Base-by-base conservation (phyloP, 805 yeast genomes). In the Torulaspora indica region DNA sequence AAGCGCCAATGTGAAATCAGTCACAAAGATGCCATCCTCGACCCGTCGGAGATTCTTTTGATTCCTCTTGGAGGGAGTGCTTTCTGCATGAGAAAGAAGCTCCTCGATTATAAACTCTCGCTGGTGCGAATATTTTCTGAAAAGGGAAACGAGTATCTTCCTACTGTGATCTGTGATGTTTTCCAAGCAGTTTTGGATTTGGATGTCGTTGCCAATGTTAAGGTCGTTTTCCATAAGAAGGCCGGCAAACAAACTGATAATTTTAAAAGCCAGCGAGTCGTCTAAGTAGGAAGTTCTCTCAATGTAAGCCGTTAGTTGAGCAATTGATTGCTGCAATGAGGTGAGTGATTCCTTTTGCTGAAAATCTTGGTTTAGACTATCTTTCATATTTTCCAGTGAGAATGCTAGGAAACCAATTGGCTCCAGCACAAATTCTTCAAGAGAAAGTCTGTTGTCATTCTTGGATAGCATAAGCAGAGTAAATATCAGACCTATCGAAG, bases 71-170 rank as follows among this genome's bases (percentile, higher is more conserved):
- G 66, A 61, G 0, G 85, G 76, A 3, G 81, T 53, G 17, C 67
- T 70, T 37, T 75, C 77, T 42, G 80, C 63, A 43, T 74, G 75
- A 1, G 72, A 62, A 9, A 82, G 53, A 2, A 84, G 53, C 57
- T 87, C 93, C 42, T 75, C 75, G 6, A 85, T 53, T 4, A 87
- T 71, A 55, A 81, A 82, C 1, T 64, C 62, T 43, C 85, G 65
- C 54, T 87, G 95, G 32, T 72, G 74, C 1, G 67, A 62, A 38
- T 70, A 57, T 14, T 55, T 58, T 28, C 57, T 54, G 55, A 76
- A 79, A 8, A 79, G 64, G 5, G 66, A 42, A 12, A 59, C 55
- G 13, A 67, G 35, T 29, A 74, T 49, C 8, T 63, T 55, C 6
- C 56, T 44, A 35, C 60, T 46, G 1, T 39, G 35, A 1, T 33